phyloP scores from a whole-genome alignment of 1,284 basidiomycete species.

The Amylostereum chailletii region DNA sequence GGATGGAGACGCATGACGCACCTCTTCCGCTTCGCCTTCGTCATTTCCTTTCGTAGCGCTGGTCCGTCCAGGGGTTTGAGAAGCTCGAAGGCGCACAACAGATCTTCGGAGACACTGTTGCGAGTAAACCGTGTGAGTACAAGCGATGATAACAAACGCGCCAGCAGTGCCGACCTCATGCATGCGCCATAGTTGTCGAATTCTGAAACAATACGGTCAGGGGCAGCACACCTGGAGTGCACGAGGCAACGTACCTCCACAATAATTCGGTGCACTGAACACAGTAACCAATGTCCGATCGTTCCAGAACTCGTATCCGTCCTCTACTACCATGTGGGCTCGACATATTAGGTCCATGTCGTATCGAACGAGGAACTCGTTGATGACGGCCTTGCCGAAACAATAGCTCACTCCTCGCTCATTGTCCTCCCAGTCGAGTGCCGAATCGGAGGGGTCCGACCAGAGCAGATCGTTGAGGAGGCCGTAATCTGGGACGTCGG shows the following conservation, averaged over 20 bases:
- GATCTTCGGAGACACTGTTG: constrained; percentile 87
- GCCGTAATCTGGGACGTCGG: constrained; percentile 99
- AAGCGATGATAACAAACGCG: constrained; percentile 6
- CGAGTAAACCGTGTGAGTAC: constrained; percentile 12
- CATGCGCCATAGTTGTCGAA: constrained; percentile 98
- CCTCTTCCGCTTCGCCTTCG: constrained; percentile 97
- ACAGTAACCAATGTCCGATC: constrained; percentile 97
- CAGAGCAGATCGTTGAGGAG: constrained; percentile 96
- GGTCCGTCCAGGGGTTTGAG: constrained; percentile 94
- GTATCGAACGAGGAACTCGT: constrained; percentile 86
- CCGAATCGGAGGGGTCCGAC: constrained; percentile 98
- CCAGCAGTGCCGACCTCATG: constrained; percentile 55
- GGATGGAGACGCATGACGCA: constrained; percentile 20
- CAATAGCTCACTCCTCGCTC: constrained; percentile 99
- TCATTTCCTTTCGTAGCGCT: constrained; percentile 97
- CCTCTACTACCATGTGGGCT: constrained; percentile 99
- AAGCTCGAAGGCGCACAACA: constrained; percentile 96
- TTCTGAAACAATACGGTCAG: constrained; percentile 38
- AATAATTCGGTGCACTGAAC: constrained; percentile 97
- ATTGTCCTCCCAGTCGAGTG: constrained; percentile 99
- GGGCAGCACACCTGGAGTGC: constrained; percentile 5
- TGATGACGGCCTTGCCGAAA: constrained; percentile 97
- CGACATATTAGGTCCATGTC: constrained; percentile 99
- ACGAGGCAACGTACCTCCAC: constrained; percentile 67
- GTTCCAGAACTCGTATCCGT: constrained; percentile 99